Percentiles rank a stretch among this genome's conserved stretches.
Conservation (phyloP, 1,139 yeast genomes). For the Candida mesenterica region DNA sequence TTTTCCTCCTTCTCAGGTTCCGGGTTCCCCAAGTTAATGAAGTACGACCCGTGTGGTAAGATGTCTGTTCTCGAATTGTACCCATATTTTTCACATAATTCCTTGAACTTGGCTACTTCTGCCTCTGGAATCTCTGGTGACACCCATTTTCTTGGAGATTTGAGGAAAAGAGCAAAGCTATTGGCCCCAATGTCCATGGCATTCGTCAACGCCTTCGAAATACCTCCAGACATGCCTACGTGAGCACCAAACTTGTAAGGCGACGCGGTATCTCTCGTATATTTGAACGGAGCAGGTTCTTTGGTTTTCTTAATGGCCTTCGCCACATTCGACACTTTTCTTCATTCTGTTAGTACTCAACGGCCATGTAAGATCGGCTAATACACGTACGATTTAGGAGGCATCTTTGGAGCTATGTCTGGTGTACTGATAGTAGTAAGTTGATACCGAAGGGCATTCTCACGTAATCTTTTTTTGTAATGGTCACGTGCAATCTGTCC, state of each 20-base stretch:
- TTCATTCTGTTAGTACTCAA: not conserved
- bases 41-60: conserved; percentile 92
- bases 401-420: conserved; percentile 8
- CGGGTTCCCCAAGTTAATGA: conserved; percentile 90
- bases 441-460: too few species aligned
- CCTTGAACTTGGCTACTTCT: conserved; percentile 66
- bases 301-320: conserved; percentile 8
- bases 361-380: not conserved
- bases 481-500: too few species aligned
- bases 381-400: conserved; percentile 11
- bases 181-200: conserved; percentile 78
- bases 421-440: too few species aligned
- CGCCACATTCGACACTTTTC: conserved; percentile 1
- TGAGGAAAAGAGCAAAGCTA: conserved; percentile 85
- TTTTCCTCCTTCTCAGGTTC: conserved; percentile 75
- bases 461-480: too few species aligned
- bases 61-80: conserved; percentile 76
- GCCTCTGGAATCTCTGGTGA: conserved; percentile 70
- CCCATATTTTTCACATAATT: conserved; percentile 56
- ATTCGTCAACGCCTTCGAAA: conserved; percentile 72
- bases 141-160: conserved; percentile 89
- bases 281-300: conserved; percentile 13
- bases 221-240: conserved; percentile 69
- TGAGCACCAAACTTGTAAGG: conserved; percentile 75
- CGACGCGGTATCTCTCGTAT: conserved; percentile 20